These are phyloP conservation scores for Reticulascus tulasneorum DNA, from an alignment of 2,329 filamentous ascomycete genomes.

Conservation along the genomic window DNA sequence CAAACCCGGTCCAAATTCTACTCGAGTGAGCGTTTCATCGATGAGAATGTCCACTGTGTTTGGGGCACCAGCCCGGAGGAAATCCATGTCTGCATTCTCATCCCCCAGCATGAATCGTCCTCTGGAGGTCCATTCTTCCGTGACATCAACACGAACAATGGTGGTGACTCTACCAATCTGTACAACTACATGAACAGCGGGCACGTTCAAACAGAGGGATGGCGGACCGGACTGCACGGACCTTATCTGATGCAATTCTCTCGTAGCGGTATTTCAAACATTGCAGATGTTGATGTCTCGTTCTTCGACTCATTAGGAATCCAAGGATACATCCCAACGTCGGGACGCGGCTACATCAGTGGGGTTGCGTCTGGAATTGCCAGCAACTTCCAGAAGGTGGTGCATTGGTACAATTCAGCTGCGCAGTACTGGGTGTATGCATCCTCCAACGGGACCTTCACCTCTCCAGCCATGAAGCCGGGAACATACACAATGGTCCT, in stretches of 20 bases:
- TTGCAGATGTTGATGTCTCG: constrained; percentile 44
- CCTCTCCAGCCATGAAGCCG: constrained; percentile 62
- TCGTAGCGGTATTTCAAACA: constrained; percentile 50
- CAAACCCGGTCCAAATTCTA: constrained; percentile 69
- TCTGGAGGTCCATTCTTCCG: constrained; percentile 65
- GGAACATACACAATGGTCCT: constrained; percentile 67
- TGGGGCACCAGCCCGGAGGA: constrained; percentile 38
- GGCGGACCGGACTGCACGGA: constrained; percentile 60
- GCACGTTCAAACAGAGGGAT: constrained; percentile 59
- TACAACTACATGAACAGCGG: constrained; percentile 68
- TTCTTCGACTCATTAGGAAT: constrained; percentile 58
- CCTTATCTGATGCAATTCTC: constrained; percentile 61
- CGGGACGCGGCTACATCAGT: constrained; percentile 53
- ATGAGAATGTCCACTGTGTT: constrained; percentile 61
- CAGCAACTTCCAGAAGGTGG: constrained; percentile 48
- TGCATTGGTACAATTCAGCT: constrained; percentile 62
- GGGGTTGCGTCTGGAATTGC: constrained; percentile 57
- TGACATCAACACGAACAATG: constrained; percentile 64
- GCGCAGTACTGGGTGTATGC: constrained; percentile 65
- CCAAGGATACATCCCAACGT: constrained; percentile 52
- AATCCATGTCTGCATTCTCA: constrained; percentile 59
- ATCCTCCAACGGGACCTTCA: constrained; percentile 51
- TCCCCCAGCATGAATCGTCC: constrained; percentile 50
- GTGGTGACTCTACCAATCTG: constrained; percentile 50
- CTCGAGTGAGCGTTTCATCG: constrained; percentile 65